phyloP scores from a whole-genome alignment of 768 basidiomycete genomes.

The Collybia sp. region DNA sequence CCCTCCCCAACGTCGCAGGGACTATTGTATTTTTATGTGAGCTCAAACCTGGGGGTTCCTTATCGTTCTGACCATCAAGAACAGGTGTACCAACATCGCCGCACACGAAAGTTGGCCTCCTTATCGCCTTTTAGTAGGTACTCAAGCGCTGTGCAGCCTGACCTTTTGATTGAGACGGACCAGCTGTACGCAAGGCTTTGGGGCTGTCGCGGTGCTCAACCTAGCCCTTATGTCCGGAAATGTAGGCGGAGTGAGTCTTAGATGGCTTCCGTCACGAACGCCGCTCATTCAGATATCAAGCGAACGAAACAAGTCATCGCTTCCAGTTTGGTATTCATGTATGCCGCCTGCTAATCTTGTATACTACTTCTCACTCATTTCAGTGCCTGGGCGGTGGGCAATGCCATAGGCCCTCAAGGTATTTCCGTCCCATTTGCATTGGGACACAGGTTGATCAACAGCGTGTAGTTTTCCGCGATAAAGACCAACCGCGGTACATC shows the following conservation, averaged over 20 bases:
- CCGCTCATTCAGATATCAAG: slow-evolving; percentile 6
- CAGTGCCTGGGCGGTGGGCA: slow-evolving; percentile 47
- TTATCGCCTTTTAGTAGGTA: slow-evolving; percentile 45
- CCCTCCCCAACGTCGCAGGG: slow-evolving; percentile 43
- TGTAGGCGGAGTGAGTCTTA: slow-evolving; percentile 32
- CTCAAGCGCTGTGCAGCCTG: background rate
- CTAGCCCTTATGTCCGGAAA: slow-evolving; percentile 43
- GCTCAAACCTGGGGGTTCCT: slow-evolving; percentile 1
- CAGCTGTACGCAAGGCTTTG: slow-evolving; percentile 42
- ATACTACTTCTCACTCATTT: background rate
- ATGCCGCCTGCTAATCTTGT: slow-evolving; percentile 5
- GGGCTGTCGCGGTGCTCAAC: slow-evolving; percentile 41
- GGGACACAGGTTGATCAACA: background rate
- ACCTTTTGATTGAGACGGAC: background rate
- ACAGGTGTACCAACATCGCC: slow-evolving; percentile 32
- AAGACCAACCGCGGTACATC: slow-evolving; percentile 42
- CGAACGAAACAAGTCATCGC: slow-evolving; percentile 47
- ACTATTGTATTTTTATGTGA: slow-evolving; percentile 42
- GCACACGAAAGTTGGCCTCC: slow-evolving; percentile 39
- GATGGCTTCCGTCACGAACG: background rate
- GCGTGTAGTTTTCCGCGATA: slow-evolving; percentile 34
- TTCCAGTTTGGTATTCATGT: slow-evolving; percentile 44
- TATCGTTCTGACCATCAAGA: background rate
- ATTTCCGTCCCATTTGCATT: background rate
- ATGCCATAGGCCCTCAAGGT: slow-evolving; percentile 44